Evolutionary conservation across 176 grass and related monocot species (phyloP), one percentile per base, ranked within the genome.

Genomic region (Puya raimondii): DNA sequence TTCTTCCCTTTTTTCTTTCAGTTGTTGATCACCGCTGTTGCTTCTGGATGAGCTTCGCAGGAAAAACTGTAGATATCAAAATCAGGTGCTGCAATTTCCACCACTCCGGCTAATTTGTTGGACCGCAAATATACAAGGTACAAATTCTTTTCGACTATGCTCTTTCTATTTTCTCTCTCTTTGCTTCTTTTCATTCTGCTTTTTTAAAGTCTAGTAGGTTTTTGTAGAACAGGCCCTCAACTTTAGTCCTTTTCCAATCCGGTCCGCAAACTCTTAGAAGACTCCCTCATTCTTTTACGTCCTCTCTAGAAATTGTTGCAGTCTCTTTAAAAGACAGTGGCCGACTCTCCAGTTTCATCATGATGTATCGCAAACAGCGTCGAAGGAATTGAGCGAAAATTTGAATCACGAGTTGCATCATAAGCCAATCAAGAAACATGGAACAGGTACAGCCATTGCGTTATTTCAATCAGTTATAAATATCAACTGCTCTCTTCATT

Each of bases 201-300:
- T 88, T 74, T 64, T 82, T 84, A 61, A 85, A 79, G 48, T 91
- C 82, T 17, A 76, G 76, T 25, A 99, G 80, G 83, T 66, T 91
- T 82, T 99, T 86, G 82, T 93, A 99, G 72, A 99, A 99, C 72
- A 99, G 69, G 23, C 89, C 89, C 72, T 99, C 64, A 21, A 42
- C 33, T 99, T 99, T 59, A 85, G 91, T 72, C 81, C 82, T 63
- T 50, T 73, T 63, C 91, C 87, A n/a, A 99, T 99, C 78, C 81
- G 76, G 10, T 85, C 83, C 75, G 87, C 87, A 10, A 99, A 91
- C 74, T 99, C 94, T 81, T 91, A 78, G 51, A 99, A 68, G 63
- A 91, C 83, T 74, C 73, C 90, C 5, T 93, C 84, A 11, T 88
- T 99, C 83, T 87, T 93, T 85, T 42, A 99, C 90, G 69, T 93